Conservation (phyloP, 257 asterid species). For the Solanum virginianum region DNA sequence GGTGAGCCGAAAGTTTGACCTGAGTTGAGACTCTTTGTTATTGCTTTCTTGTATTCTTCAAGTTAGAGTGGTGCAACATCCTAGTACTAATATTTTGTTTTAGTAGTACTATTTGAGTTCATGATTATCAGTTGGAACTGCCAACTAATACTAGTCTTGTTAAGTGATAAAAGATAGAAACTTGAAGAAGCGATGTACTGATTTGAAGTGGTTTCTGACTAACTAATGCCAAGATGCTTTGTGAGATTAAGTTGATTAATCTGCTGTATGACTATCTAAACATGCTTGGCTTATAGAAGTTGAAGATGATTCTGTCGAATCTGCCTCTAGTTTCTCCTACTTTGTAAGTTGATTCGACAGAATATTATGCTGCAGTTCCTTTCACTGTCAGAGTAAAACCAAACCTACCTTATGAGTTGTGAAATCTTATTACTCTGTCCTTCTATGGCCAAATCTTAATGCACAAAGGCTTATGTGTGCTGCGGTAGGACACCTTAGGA, state of each 20-base stretch:
- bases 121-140: not conserved
- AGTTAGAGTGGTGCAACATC: not conserved
- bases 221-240: not conserved
- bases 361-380: not conserved
- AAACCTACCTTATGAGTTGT: not conserved
- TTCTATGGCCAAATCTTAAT: not conserved
- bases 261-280: not conserved
- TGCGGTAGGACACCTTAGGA: not conserved
- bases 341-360: not conserved
- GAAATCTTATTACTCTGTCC: not conserved
- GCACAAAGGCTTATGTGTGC: not conserved
- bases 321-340: not conserved
- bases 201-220: not conserved
- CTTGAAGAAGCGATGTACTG: not conserved
- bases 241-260: not conserved
- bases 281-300: not conserved
- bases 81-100: not conserved
- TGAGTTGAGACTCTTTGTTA: not conserved
- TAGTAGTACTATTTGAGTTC: not conserved
- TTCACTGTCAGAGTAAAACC: not conserved
- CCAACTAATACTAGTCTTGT: not conserved
- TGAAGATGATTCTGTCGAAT: not conserved
- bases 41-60: not conserved
- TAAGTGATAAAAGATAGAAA: not conserved
- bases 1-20: not conserved